Conservation (phyloP, 2,329 filamentous ascomycete species). For the Talaromyces islandicus region DNA sequence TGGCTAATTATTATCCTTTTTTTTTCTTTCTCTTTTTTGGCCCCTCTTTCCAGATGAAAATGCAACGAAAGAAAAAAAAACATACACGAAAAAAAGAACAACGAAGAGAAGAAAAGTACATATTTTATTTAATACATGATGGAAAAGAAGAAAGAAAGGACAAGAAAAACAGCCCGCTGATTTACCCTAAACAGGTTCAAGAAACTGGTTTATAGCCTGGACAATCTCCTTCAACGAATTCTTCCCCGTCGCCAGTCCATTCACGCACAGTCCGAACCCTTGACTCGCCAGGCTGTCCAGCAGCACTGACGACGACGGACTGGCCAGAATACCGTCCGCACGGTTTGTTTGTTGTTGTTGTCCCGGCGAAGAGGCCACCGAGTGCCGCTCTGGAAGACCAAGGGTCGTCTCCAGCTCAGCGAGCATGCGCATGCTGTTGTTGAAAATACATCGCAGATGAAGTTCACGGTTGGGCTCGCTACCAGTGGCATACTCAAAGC, state of each 20-base stretch:
- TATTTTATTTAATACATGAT: not conserved
- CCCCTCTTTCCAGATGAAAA: not conserved
- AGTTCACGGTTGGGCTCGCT: slow-evolving; percentile 4
- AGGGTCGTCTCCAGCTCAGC: slow-evolving; percentile 7
- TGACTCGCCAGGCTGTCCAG: slow-evolving; percentile 5
- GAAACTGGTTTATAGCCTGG: slow-evolving; percentile 6
- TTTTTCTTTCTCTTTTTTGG: not conserved
- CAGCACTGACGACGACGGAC: slow-evolving; percentile 3
- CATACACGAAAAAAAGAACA: not conserved
- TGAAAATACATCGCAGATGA: slow-evolving; percentile 8
- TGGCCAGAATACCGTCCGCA: slow-evolving; percentile 1
- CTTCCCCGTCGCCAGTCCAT: slow-evolving; percentile 8
- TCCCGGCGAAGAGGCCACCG: not conserved
- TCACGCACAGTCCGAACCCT: slow-evolving; percentile 9
- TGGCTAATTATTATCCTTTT: not conserved
- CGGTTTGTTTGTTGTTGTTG: not conserved
- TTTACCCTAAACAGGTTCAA: not conserved
- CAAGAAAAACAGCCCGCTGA: not conserved
- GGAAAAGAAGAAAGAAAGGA: too few relatives aligned
- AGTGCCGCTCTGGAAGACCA: slow-evolving; percentile 8
- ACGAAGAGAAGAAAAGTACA: not conserved
- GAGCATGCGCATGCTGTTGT: slow-evolving; percentile 9
- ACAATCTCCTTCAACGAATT: slow-evolving; percentile 11
- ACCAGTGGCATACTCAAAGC: not conserved
- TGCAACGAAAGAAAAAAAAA: not conserved